phyloP scores from a whole-genome alignment of 441 rosid species.

The Euphorbia neoarborescens region DNA sequence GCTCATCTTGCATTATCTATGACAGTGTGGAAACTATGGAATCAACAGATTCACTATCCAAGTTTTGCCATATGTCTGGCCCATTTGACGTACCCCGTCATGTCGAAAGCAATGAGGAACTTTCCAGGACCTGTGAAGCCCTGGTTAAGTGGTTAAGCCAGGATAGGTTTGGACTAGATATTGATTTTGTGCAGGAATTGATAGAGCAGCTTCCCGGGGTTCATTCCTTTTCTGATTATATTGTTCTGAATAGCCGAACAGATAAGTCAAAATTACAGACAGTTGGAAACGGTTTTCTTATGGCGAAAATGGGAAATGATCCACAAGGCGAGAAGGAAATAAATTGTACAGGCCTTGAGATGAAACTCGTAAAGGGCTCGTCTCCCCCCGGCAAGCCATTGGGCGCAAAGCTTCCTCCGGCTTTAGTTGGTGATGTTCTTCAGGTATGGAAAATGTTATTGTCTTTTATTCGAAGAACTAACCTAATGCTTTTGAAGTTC shows the following conservation, averaged over 20 bases:
- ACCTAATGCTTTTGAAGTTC: neutral
- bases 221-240: conserved; percentile 33
- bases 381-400: conserved; percentile 34
- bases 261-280: conserved; percentile 25
- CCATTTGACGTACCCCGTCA: conserved; percentile 19
- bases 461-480: conserved; percentile 2
- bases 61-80: conserved; percentile 33
- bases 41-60: conserved; percentile 28
- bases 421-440: conserved; percentile 41
- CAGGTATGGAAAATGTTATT: conserved; percentile 34
- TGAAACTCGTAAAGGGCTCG: conserved; percentile 14
- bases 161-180: conserved; percentile 53
- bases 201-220: conserved; percentile 45
- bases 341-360: conserved; percentile 19
- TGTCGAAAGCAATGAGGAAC: conserved; percentile 29
- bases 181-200: conserved; percentile 47
- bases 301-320: conserved; percentile 30
- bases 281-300: conserved; percentile 34
- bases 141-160: conserved; percentile 40
- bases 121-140: conserved; percentile 23
- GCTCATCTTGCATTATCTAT: conserved; percentile 24
- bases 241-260: conserved; percentile 28
- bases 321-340: conserved; percentile 20
- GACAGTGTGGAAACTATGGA: conserved; percentile 19
- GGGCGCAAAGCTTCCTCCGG: conserved; percentile 33